phyloP scores from a whole-genome alignment of 75 land plant genomes.

The Ceratopteris richardii region DNA sequence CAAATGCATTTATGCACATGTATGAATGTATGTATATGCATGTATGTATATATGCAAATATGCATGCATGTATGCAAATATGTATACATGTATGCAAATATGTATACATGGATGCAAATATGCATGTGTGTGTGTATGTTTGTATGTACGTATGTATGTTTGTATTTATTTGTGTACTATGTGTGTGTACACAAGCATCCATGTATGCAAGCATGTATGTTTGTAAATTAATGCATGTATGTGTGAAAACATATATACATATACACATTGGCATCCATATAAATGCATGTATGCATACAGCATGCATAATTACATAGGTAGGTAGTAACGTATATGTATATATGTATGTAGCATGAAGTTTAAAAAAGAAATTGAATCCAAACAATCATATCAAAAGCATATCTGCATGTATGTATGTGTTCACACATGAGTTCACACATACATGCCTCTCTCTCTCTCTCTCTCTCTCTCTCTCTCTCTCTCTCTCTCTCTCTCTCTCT shows the following conservation, averaged over 20 bases:
- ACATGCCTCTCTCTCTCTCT: too few species aligned
- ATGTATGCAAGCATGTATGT: not conserved
- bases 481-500: too few species aligned
- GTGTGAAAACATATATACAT: not conserved
- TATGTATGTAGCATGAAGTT: too few species aligned
- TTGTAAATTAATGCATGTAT: not conserved
- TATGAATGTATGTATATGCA: not conserved
- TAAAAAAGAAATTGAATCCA: too few species aligned
- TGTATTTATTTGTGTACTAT: not conserved
- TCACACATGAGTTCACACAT: too few species aligned
- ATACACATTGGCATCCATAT: not conserved
- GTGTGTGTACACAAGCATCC: not conserved
- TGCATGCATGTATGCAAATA: not conserved
- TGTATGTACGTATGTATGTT: not conserved
- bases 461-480: too few species aligned
- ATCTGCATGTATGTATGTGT: too few species aligned
- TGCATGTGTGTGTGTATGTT: not conserved
- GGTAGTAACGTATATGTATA: too few species aligned
- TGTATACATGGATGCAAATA: conserved; percentile 2
- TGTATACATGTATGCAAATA: not conserved
- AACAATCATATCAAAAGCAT: too few species aligned
- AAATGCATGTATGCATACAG: not conserved
- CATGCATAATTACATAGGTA: too few species aligned
- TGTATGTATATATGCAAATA: conserved; percentile 1
- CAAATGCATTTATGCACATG: not conserved